These are phyloP conservation scores for Aspergillus glaucus DNA, from an alignment of 2,329 filamentous ascomycete species.

Conservation along the genomic window DNA sequence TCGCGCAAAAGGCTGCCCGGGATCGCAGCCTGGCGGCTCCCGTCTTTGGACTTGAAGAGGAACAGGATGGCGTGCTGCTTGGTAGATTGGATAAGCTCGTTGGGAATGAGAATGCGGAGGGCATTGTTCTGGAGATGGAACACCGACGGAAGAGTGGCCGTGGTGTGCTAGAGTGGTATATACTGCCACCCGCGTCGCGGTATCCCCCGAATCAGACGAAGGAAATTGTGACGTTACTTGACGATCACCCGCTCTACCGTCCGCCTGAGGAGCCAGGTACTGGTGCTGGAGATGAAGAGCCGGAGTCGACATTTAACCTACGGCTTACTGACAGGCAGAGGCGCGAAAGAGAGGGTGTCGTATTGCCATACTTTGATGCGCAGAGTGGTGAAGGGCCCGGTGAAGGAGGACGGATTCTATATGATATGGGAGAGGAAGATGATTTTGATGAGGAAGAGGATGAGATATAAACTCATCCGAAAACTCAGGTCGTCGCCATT, in stretches of 20 bases:
- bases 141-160: conserved; percentile 76
- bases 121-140: conserved; percentile 76
- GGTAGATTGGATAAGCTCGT: conserved; percentile 46
- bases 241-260: conserved; percentile 68
- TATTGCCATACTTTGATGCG: conserved; percentile 93
- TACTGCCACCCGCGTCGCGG: conserved; percentile 45
- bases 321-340: conserved; percentile 87
- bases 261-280: conserved; percentile 37
- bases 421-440: conserved; percentile 94
- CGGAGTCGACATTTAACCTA: conserved; percentile 75
- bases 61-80: conserved; percentile 69
- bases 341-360: conserved; percentile 76
- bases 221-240: conserved; percentile 57
- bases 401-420: conserved; percentile 86
- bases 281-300: conserved; percentile 47
- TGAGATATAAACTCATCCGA: conserved; percentile 57
- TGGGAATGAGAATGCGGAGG: conserved; percentile 42
- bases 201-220: conserved; percentile 42
- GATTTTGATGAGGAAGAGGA: conserved; percentile 96
- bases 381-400: conserved; percentile 67
- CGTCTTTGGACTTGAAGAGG: conserved; percentile 70
- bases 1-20: conserved; percentile 66
- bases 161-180: conserved; percentile 64
- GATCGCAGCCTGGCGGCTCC: conserved; percentile 71
- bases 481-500: neutral